Conservation (phyloP, 352 stramenopile species). For the Phytophthora foliorum region DNA sequence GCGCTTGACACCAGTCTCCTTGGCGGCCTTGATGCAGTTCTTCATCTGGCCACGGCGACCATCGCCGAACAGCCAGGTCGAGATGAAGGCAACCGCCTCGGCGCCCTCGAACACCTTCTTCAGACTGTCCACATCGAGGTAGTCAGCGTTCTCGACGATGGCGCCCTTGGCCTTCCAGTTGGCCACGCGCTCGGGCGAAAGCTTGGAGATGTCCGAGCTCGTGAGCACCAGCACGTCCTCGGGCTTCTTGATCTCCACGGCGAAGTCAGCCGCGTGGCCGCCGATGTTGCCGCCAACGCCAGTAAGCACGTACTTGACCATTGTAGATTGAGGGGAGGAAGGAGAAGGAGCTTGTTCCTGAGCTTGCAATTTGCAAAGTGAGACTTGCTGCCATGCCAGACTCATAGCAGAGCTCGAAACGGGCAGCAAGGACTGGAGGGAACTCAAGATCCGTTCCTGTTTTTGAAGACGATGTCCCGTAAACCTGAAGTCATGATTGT, state of each 20-base stretch:
- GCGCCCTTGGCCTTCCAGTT: conserved; percentile 27
- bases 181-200: conserved; percentile 12
- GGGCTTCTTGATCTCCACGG: conserved; percentile 30
- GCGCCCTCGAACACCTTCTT: conserved; percentile 29
- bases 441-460: conserved; percentile 18
- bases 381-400: conserved; percentile 21
- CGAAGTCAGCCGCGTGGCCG: conserved; percentile 33
- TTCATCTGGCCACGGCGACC: conserved; percentile 25
- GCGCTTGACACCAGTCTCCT: conserved; percentile 28
- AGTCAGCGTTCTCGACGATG: conserved; percentile 19
- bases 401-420: background rate
- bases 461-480: background rate
- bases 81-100: conserved; percentile 28
- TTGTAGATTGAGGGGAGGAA: conserved; percentile 7
- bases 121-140: conserved; percentile 22
- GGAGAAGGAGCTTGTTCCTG: conserved; percentile 14
- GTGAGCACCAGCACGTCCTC: conserved; percentile 22
- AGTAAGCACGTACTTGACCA: conserved; percentile 45
- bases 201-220: conserved; percentile 16
- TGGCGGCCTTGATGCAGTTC: conserved; percentile 25
- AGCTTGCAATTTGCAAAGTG: conserved; percentile 26
- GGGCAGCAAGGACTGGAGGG: background rate
- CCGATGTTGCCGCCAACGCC: conserved; percentile 38
- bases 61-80: conserved; percentile 24
- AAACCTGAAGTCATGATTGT: no score